Base-by-base conservation (phyloP, 345 rosid genomes). In the Geranium rotundifolium region DNA sequence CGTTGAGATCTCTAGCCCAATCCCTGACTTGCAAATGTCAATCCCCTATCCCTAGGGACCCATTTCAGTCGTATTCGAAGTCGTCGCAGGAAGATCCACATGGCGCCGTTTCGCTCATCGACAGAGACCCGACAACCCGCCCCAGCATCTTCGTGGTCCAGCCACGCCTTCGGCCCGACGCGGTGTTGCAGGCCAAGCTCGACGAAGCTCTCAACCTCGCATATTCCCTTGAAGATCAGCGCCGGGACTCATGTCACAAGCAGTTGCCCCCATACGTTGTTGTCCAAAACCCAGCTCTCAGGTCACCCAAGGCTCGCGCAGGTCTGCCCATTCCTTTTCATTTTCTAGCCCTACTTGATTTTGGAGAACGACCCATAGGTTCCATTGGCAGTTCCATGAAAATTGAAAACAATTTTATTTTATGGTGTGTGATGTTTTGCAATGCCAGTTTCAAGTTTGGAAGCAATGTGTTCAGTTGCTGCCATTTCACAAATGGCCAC, bases 211-310 rank as follows among this genome's bases (percentile, higher is more conserved):
- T 89, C 30, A 84, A 87, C 67, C 89, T 89, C 34, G 98, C 95
- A 62, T 85, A 89, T 61, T 89, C 98, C 17, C 87, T 92, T 16
- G 97, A 92, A 71, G 98, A 92, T 60, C 98, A 89, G 76, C 82
- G 98, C 19, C 68, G 82, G 56, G 95, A 89, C 73, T 84, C 83
- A 72, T 84, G 76, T 65, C 84, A 83, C 8, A 92, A 89, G 76
- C 79, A 78, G 6, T 65, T 84, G 74, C 95, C 96, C 61, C 86
- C 93, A 66, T 85, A 85, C 64, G 75, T 84, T 14, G 64, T 92
- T 56, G 98, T 92, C 59, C 96, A 87, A 77, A 92, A 92, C 68
- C 98, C 98, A 6, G 39, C 79, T 60, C 81, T 72, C 34, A 74
- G 82, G 62, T 84, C 89, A 27, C 75, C 78, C 73, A 76, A 71